Conservation (phyloP, 352 stramenopile genomes). For the Phytophthora pinifolia region DNA sequence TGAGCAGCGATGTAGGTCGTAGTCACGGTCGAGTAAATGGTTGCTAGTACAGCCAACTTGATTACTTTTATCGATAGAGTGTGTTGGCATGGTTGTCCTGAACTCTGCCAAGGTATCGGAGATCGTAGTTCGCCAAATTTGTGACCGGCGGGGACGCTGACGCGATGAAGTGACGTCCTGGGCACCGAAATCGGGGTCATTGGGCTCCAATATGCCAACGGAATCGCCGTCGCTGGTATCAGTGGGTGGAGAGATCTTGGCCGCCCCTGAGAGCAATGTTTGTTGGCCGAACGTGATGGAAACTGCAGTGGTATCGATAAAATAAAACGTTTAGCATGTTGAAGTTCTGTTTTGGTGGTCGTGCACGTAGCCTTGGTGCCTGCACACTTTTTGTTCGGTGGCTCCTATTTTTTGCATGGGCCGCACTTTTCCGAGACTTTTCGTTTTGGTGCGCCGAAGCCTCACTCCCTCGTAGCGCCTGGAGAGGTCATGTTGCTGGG, state of each 20-base stretch:
- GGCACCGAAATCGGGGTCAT: not conserved
- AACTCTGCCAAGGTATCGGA: not conserved
- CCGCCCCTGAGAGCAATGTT: too few species aligned
- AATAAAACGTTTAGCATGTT: not conserved
- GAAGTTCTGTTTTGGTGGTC: not conserved
- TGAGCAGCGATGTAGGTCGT: not conserved
- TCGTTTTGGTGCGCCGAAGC: too few species aligned
- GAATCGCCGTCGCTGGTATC: not conserved
- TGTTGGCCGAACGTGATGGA: too few species aligned
- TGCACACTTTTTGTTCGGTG: too few species aligned
- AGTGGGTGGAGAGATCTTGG: too few species aligned
- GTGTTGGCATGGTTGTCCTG: not conserved
- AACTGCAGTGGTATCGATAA: not conserved
- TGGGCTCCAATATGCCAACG: not conserved
- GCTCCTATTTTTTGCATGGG: too few species aligned
- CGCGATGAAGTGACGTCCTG: not conserved
- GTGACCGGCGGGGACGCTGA: not conserved
- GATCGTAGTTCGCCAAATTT: not conserved
- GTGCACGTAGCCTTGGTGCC: too few species aligned
- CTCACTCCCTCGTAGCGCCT: conserved; percentile 36
- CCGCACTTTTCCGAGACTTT: too few species aligned
- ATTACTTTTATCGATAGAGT: not conserved
- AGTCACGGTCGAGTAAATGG: conserved; percentile 1
- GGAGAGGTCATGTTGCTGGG: conserved; percentile 45
- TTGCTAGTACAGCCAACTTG: not conserved